Evolutionary conservation across 768 basidiomycete species (phyloP).

Genomic region (Suillus variegatus): DNA sequence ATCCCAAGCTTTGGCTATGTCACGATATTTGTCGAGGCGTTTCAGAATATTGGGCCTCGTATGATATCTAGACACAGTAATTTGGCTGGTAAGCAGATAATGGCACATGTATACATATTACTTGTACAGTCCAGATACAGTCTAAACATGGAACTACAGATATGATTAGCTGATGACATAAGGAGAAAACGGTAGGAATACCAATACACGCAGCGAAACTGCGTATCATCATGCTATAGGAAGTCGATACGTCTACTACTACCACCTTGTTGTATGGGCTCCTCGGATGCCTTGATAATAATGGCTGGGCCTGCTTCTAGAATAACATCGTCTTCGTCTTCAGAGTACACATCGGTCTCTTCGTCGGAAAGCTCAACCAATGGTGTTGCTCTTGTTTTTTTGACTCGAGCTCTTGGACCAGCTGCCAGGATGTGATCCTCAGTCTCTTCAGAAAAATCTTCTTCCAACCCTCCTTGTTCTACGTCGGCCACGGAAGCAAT

Average conservation of each 20-base stretch:
- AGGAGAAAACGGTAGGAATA: not conserved
- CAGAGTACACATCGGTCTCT: constrained; percentile 40
- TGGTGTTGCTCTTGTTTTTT: constrained; percentile 40
- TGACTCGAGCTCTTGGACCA: constrained; percentile 49
- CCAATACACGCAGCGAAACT: not conserved
- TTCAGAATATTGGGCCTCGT: not conserved
- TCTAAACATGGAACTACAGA: constrained; percentile 7
- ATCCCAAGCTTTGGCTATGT: not conserved
- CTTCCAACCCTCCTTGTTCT: constrained; percentile 36
- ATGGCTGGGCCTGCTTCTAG: constrained; percentile 74
- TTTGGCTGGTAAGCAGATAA: not conserved
- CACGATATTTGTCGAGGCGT: not conserved
- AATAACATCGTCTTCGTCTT: constrained; percentile 69
- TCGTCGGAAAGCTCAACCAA: constrained; percentile 34
- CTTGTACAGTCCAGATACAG: constrained; percentile 3
- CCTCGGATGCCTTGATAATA: constrained; percentile 38
- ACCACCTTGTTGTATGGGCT: constrained; percentile 10
- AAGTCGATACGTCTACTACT: constrained; percentile 1
- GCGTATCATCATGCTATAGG: not conserved
- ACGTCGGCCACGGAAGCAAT: constrained; percentile 42
- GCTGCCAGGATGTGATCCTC: constrained; percentile 56
- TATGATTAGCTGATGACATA: not conserved
- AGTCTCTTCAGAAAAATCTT: constrained; percentile 33
- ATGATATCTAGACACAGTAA: not conserved
- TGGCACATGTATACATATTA: not conserved